Evolutionary conservation across 192 early-diverging fungal genomes (phyloP).

Genomic region (Phycomyces blakesleeanus): DNA sequence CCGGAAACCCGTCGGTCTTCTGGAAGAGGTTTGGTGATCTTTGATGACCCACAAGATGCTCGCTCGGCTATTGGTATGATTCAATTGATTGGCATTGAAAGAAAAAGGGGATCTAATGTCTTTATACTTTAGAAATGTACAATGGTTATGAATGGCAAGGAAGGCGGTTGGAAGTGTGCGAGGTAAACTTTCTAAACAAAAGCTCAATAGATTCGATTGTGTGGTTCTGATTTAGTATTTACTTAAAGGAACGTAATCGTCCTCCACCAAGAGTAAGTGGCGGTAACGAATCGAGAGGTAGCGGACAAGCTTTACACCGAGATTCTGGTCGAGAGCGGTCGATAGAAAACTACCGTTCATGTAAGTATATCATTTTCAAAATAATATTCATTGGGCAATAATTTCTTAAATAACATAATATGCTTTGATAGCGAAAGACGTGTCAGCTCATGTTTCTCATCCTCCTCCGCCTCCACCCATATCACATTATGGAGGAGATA

Average conservation of each 20-base stretch:
- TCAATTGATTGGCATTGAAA: neutral
- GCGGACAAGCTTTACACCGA: too few relatives aligned
- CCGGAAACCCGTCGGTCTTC: slow-evolving; percentile 58
- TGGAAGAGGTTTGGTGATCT: slow-evolving; percentile 72
- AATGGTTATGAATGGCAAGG: slow-evolving; percentile 78
- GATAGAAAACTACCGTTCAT: too few relatives aligned
- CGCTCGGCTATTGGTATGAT: slow-evolving; percentile 71
- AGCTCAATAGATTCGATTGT: slow-evolving; percentile 9
- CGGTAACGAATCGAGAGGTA: neutral
- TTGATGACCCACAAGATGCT: slow-evolving; percentile 63
- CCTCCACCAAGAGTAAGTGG: slow-evolving; percentile 1
- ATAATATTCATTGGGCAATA: too few relatives aligned
- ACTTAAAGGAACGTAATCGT: neutral
- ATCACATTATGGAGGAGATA: neutral
- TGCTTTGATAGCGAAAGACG: too few relatives aligned
- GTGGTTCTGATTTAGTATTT: neutral
- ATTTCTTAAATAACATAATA: too few relatives aligned
- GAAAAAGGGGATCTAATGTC: neutral
- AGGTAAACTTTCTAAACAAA: too few relatives aligned
- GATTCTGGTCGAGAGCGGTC: too few relatives aligned
- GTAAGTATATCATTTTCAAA: too few relatives aligned
- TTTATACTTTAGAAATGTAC: slow-evolving; percentile 62
- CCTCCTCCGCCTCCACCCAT: neutral
- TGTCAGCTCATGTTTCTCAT: neutral
- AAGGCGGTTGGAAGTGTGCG: slow-evolving; percentile 72